phyloP scores from a whole-genome alignment of 805 yeast genomes.

The Teunomyces stri region DNA sequence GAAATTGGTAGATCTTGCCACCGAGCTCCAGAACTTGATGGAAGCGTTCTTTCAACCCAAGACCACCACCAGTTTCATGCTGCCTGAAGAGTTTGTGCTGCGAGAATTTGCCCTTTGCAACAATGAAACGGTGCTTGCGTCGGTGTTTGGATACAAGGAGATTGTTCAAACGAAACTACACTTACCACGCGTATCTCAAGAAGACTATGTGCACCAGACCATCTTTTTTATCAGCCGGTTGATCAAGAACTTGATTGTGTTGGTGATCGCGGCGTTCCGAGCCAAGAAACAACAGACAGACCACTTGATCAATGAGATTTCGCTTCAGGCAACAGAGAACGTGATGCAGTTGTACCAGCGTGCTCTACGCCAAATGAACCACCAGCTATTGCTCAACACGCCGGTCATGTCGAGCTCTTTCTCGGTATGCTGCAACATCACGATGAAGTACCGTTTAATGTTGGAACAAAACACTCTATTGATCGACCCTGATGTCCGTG shows the following conservation, averaged over 20 bases:
- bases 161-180: neutral
- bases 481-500: neutral
- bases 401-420: slow-evolving; percentile 26
- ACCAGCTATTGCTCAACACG: slow-evolving; percentile 14
- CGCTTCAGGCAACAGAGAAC: slow-evolving; percentile 23
- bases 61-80: neutral
- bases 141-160: slow-evolving; percentile 2
- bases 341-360: slow-evolving; percentile 20
- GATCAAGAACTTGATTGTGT: slow-evolving; percentile 22
- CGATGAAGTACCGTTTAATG: slow-evolving; percentile 1
- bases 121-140: slow-evolving; percentile 10
- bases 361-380: slow-evolving; percentile 12
- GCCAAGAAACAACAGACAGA: slow-evolving; percentile 20
- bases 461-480: neutral
- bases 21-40: slow-evolving; percentile 23
- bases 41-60: slow-evolving; percentile 21
- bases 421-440: slow-evolving; percentile 9
- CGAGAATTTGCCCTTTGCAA: slow-evolving; percentile 26
- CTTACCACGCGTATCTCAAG: neutral
- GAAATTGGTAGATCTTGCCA: slow-evolving; percentile 25
- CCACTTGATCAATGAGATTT: slow-evolving; percentile 20
- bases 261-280: slow-evolving; percentile 6
- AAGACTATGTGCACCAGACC: slow-evolving; percentile 16
- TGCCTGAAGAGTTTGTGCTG: slow-evolving; percentile 17
- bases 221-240: slow-evolving; percentile 26